Base-by-base conservation (phyloP, 441 rosid species). In the Erodium chrysanthum region DNA sequence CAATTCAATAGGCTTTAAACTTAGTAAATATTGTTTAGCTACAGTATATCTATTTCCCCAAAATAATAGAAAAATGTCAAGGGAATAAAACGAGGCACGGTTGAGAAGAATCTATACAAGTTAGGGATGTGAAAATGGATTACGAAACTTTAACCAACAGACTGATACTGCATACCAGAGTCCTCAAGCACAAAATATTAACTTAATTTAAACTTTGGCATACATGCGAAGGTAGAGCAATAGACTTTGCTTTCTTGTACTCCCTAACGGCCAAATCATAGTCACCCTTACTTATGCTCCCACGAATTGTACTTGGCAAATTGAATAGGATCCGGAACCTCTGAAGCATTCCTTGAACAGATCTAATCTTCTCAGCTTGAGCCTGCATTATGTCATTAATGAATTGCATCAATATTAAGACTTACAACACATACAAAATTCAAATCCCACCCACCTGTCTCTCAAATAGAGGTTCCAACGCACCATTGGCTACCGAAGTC, bases 341-440 rank as follows among this genome's bases (percentile, higher is more conserved):
- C 85, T 91, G 97, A 74, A 94, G 91, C 94, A 91, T 94, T 71
- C 97, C 99, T 83, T 94, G 99, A 74, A 91, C 96, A 76, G 99
- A 88, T 70, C 97, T 82, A 73, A 95, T 91, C 84, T 90, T 95
- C 87, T 95, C 99, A 66, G 99, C 87, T 85, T 95, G 99, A 69
- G 96, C 91, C 99, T 93, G 68, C 56, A 66, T 37, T 17, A 12
- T 76, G 70, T 65, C 44, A 70, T 65, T 64, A 58, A 71, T 64
- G 68, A 73, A 77, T 69, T 58, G 20, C 48, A 56, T 64, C 59
- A 29, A 67, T 62, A 35, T 50, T 21, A 54, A 64, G 71, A 27
- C 20, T 25, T 48, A 44, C 20, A 52, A n/a, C 14, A 73, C 27
- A 59, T 37, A 31, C 10, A 60, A 77, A 66, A 75, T 48, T 56